Conservation (phyloP, 306 rosid genomes). For the Prunus fruticosa region DNA sequence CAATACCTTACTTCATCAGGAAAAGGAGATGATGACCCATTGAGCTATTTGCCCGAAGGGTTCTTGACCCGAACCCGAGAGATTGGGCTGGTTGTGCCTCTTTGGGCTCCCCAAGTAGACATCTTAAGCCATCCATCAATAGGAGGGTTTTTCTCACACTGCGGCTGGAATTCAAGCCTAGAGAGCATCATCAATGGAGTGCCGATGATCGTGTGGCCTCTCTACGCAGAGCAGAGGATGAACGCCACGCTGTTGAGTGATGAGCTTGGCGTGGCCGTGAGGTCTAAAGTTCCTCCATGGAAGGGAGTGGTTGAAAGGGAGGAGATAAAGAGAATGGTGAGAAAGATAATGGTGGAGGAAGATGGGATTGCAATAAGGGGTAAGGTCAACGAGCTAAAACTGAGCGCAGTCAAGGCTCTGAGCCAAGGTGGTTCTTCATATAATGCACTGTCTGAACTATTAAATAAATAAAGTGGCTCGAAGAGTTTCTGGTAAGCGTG, state of each 20-base stretch:
- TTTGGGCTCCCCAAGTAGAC: constrained; percentile 47
- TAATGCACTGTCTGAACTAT: constrained; percentile 14
- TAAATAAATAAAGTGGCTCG: no score
- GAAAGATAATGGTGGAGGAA: constrained; percentile 43
- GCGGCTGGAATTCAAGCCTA: constrained; percentile 51
- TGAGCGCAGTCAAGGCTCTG: constrained; percentile 28
- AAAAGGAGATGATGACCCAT: not conserved
- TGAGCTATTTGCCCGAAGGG: constrained; percentile 45
- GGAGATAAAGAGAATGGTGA: constrained; percentile 32
- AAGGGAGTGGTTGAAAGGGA: constrained; percentile 29
- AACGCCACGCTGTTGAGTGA: constrained; percentile 43
- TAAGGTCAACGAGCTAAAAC: constrained; percentile 24
- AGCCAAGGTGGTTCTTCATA: constrained; percentile 33
- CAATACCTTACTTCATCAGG: not conserved
- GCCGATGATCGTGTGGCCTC: constrained; percentile 56
- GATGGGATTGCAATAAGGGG: constrained; percentile 23
- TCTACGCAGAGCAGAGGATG: constrained; percentile 59
- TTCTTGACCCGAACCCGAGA: constrained; percentile 32
- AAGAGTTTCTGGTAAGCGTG: no score
- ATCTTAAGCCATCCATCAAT: constrained; percentile 35
- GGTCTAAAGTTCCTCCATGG: constrained; percentile 7
- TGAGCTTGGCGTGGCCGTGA: constrained; percentile 34
- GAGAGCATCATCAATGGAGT: constrained; percentile 50
- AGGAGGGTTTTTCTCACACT: constrained; percentile 50
- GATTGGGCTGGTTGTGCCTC: constrained; percentile 21